Conservation (phyloP, 441 rosid species). For the Geranium incanum region DNA sequence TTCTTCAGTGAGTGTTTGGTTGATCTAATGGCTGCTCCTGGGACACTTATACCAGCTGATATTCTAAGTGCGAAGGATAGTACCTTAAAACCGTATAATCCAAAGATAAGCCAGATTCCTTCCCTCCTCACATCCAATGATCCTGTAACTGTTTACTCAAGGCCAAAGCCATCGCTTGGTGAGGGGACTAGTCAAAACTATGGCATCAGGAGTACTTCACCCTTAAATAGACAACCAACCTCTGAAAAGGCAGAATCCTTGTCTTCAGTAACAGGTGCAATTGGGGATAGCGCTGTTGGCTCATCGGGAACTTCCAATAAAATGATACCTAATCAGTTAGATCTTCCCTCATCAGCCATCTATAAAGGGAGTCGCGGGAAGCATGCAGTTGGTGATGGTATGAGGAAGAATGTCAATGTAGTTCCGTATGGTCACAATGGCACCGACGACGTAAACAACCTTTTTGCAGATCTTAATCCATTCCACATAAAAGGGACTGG, state of each 20-base stretch:
- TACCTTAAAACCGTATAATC: constrained; percentile 39
- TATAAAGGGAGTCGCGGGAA: constrained; percentile 59
- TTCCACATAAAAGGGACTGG: constrained; percentile 81
- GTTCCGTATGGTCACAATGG: constrained; percentile 60
- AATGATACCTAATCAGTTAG: constrained; percentile 41
- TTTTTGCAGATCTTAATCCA: constrained; percentile 92
- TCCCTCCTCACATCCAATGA: constrained; percentile 37
- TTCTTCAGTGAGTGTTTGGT: constrained; percentile 89
- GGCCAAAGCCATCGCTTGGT: constrained; percentile 42
- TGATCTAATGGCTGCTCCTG: constrained; percentile 99
- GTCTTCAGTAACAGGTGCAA: constrained; percentile 21
- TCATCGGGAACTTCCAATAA: constrained; percentile 41
- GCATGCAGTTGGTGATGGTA: constrained; percentile 45
- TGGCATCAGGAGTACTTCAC: constrained; percentile 29
- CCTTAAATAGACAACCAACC: constrained; percentile 31
- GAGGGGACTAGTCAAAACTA: constrained; percentile 65
- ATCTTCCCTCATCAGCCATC: constrained; percentile 35
- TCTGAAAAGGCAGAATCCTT: constrained; percentile 34
- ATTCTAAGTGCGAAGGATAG: constrained; percentile 51
- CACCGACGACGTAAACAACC: constrained; percentile 63
- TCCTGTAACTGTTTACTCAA: constrained; percentile 30
- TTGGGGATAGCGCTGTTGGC: constrained; percentile 41
- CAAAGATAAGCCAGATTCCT: constrained; percentile 42
- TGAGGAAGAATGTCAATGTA: constrained; percentile 69
- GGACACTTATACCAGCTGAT: constrained; percentile 96